Evolutionary conservation across 305 asterid species (phyloP), one percentile per base, ranked within the genome.

Genomic region (Fraxinus sp.): DNA sequence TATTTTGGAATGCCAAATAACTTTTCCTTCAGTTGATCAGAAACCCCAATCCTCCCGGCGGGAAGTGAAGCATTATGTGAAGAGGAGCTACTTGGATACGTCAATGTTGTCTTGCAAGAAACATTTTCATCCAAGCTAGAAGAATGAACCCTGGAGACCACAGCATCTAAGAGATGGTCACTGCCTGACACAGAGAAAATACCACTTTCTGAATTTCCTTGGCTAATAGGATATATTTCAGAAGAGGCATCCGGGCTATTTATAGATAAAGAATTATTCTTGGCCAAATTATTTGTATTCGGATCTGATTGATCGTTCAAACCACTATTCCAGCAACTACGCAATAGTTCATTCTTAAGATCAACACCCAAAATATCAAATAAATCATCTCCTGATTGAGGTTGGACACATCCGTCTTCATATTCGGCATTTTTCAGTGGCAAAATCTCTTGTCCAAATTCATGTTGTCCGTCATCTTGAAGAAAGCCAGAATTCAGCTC

Each of bases 141-240:
- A 78, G 86, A 82, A 36, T 81, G 87, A 77, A 77, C 81, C 24
- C 79, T 91, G 3, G 91, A 88, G 73, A 92, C 89, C 80, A 91
- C 89, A 79, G 95, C 93, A 81, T 92, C 97, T 86, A 92, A 85
- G 74, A 93, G 92, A 82, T 85, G 87, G 86, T 91, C 95, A 32
- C 85, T 75, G 59, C 84, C 82, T 24, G 78, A 64, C 30, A 70
- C 68, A 55, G 89, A 83, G 79, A 84, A 85, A 73, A 81, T 81
- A 84, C 88, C 87, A 82, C 85, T 83, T 22, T 87, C 90, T 3
- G 87, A 75, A 46, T 80, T 83, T 68, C 85, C 90, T 83, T 78
- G 91, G 68, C 84, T 87, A 82, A 85, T 82, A 6, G 88, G 73
- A 84, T 78, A 71, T 43, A 83, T 66, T 57, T 85, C 88, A 2